Percentiles rank a stretch among this genome's conserved stretches.
phyloP scores from a whole-genome alignment of 2,329 filamentous ascomycete species.

The Colletotrichum sublineola region DNA sequence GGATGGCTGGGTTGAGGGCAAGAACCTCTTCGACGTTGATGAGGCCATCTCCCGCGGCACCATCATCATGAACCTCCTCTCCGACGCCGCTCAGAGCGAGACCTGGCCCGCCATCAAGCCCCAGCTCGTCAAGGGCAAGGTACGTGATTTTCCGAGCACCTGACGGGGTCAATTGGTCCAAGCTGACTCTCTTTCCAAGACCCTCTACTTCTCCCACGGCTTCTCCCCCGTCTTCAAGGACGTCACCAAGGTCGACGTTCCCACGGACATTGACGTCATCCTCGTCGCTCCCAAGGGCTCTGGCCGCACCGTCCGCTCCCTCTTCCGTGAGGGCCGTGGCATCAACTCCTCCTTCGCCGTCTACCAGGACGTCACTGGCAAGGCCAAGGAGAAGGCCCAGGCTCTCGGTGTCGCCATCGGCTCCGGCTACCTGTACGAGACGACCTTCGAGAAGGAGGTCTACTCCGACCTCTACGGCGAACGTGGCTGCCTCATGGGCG shows the following conservation, averaged over 20 bases:
- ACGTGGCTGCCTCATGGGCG: slow-evolving; percentile 99
- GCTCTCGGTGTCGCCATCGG: slow-evolving; percentile 97
- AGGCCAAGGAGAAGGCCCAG: slow-evolving; percentile 97
- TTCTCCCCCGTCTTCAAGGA: slow-evolving; percentile 99
- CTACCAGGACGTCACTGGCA: slow-evolving; percentile 97
- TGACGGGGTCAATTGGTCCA: slow-evolving; percentile 17
- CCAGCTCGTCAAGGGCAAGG: slow-evolving; percentile 98
- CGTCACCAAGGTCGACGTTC: slow-evolving; percentile 98
- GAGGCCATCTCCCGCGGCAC: slow-evolving; percentile 94
- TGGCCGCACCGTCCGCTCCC: slow-evolving; percentile 96
- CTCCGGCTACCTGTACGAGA: slow-evolving; percentile 99
- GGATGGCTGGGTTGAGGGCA: slow-evolving; percentile 98
- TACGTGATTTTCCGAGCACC: slow-evolving; percentile 57
- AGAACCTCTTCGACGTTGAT: slow-evolving; percentile 98
- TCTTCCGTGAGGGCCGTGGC: slow-evolving; percentile 99
- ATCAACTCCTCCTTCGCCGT: slow-evolving; percentile 99
- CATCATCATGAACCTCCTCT: slow-evolving; percentile 99
- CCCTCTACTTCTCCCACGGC: slow-evolving; percentile 99
- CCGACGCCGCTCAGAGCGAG: slow-evolving; percentile 97
- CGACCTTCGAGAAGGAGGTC: slow-evolving; percentile 99
- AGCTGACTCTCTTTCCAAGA: slow-evolving; percentile 65
- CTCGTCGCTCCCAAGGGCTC: slow-evolving; percentile 99
- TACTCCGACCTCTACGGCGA: slow-evolving; percentile 99
- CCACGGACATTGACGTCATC: slow-evolving; percentile 97
- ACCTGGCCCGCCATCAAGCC: slow-evolving; percentile 99